Percentiles rank a stretch among this genome's conserved stretches.
Conservation (phyloP, 1,284 basidiomycete genomes). For the Trametes sp. region DNA sequence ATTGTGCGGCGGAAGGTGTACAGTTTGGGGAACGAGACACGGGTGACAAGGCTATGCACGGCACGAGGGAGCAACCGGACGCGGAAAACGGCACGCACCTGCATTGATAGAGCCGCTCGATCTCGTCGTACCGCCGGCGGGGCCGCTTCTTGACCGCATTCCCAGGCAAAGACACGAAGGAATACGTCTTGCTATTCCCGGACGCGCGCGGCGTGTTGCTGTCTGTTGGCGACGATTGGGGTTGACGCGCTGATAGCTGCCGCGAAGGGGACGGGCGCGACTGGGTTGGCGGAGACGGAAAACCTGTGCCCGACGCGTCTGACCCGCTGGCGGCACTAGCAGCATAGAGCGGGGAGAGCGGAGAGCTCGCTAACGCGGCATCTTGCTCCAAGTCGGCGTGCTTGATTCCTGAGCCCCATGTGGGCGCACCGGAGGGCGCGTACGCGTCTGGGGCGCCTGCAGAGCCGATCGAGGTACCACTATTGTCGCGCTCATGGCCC, state of each 20-base stretch:
- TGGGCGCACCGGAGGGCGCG: slow-evolving; percentile 17
- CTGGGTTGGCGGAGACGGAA: slow-evolving; percentile 26
- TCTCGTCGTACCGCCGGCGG: slow-evolving; percentile 86
- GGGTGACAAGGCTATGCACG: slow-evolving; percentile 1
- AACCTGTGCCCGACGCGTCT: slow-evolving; percentile 27
- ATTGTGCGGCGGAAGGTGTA: slow-evolving; percentile 15
- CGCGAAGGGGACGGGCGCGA: slow-evolving; percentile 22
- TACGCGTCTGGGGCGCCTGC: slow-evolving; percentile 24
- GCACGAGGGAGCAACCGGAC: slow-evolving; percentile 2
- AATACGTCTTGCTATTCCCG: slow-evolving; percentile 68
- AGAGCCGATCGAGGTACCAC: slow-evolving; percentile 30
- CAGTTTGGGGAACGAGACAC: slow-evolving; percentile 35
- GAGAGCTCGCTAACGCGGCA: slow-evolving; percentile 22
- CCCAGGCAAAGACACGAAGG: slow-evolving; percentile 81
- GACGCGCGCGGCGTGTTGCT: slow-evolving; percentile 23
- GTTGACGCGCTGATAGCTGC: slow-evolving; percentile 14
- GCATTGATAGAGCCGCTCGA: slow-evolving; percentile 91
- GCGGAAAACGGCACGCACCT: slow-evolving; percentile 34
- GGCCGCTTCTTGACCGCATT: slow-evolving; percentile 85
- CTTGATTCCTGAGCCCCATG: slow-evolving; percentile 28
- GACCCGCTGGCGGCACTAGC: slow-evolving; percentile 35
- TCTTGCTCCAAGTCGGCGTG: slow-evolving; percentile 29
- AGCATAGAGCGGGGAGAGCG: slow-evolving; percentile 35
- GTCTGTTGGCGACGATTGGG: slow-evolving; percentile 19
- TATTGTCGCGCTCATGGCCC: slow-evolving; percentile 32